These are phyloP conservation scores for Ambrosiella cleistominuta DNA, from an alignment of 2,329 filamentous ascomycete genomes.

Conservation along the genomic window DNA sequence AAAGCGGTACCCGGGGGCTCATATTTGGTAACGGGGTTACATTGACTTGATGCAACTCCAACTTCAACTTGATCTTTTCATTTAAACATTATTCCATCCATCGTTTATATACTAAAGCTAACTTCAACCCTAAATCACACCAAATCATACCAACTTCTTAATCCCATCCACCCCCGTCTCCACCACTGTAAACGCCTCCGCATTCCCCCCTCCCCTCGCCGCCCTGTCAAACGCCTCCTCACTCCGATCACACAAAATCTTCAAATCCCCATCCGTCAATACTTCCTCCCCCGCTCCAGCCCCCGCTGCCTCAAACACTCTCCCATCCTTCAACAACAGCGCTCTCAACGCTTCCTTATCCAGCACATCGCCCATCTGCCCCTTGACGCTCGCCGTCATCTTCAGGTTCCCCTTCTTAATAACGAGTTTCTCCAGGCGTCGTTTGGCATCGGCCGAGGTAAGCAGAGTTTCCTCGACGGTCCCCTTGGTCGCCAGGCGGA, in stretches of 20 bases:
- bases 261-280: slow-evolving; percentile 54
- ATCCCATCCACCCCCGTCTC: slow-evolving; percentile 50
- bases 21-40: no score
- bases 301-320: slow-evolving; percentile 39
- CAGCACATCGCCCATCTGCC: slow-evolving; percentile 32
- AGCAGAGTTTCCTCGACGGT: slow-evolving; percentile 83
- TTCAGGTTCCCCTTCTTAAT: slow-evolving; percentile 84
- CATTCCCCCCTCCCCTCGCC: slow-evolving; percentile 59
- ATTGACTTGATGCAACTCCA: no score
- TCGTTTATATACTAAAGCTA: no score
- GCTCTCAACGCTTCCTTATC: slow-evolving; percentile 44
- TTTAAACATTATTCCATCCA: no score
- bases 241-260: slow-evolving; percentile 59
- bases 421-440: slow-evolving; percentile 79
- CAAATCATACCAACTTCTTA: neutral
- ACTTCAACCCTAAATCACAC: neutral
- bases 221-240: slow-evolving; percentile 50
- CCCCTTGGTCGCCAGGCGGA: slow-evolving; percentile 78
- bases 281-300: slow-evolving; percentile 35
- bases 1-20: no score
- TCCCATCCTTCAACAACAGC: slow-evolving; percentile 54
- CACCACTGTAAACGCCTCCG: slow-evolving; percentile 57
- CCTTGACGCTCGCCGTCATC: slow-evolving; percentile 41
- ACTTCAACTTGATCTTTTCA: no score
- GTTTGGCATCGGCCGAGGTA: slow-evolving; percentile 77